These are phyloP conservation scores for Ogataea methylovora DNA, from an alignment of 805 yeast genomes.

Conservation along the genomic window DNA sequence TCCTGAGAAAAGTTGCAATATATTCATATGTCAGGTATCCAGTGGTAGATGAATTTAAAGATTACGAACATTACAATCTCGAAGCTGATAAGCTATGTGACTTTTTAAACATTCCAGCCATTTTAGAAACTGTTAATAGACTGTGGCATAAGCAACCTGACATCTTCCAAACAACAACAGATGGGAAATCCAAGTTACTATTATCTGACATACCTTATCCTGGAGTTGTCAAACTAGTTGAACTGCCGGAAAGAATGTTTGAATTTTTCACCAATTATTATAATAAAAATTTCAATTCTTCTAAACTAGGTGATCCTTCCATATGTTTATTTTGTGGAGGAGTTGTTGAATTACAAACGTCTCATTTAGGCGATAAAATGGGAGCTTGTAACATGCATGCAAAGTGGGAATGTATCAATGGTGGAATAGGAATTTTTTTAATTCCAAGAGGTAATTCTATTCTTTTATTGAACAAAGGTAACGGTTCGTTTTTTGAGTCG, in stretches of 20 bases:
- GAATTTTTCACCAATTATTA: constrained; percentile 56
- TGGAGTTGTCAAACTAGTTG: constrained; percentile 50
- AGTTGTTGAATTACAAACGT: constrained; percentile 58
- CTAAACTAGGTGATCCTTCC: constrained; percentile 63
- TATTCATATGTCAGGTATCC: constrained; percentile 49
- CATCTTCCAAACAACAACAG: constrained; percentile 3
- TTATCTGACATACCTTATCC: constrained; percentile 46
- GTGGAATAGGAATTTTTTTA: constrained; percentile 63
- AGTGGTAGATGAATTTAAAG: constrained; percentile 24
- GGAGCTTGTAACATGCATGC: constrained; percentile 83
- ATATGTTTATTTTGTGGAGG: constrained; percentile 79
- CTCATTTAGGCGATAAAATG: constrained; percentile 40
- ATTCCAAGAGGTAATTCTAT: constrained; percentile 63
- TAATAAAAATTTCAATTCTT: constrained; percentile 26
- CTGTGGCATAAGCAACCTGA: constrained; percentile 11
- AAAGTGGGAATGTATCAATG: constrained; percentile 52
- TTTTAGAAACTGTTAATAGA: constrained; percentile 20
- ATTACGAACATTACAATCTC: constrained; percentile 13
- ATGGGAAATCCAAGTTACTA: constrained; percentile 4
- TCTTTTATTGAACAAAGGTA: constrained; percentile 57
- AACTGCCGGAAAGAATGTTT: constrained; percentile 62
- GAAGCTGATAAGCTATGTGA: constrained; percentile 52
- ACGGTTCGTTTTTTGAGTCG: constrained; percentile 78
- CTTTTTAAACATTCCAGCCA: constrained; percentile 39
- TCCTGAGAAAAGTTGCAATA: constrained; percentile 54